Evolutionary conservation across 208 protist species (phyloP), one percentile per base, ranked within the genome.

Genomic region (Jaenimonas drosophilae): DNA sequence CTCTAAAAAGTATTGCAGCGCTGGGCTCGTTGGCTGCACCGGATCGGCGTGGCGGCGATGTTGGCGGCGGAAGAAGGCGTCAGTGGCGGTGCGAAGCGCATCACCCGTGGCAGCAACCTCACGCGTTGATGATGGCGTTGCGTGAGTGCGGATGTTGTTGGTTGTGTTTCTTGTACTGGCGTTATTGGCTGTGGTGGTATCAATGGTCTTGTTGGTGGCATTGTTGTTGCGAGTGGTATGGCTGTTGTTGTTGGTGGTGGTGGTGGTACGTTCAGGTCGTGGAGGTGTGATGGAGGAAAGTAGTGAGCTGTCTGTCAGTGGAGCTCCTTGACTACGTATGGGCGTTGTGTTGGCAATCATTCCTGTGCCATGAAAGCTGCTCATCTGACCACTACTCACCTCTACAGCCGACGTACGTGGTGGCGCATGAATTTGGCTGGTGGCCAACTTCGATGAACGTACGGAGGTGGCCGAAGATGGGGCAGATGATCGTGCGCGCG

Each of bases 1-100:
- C 49, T 85, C 75, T 24, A 90, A 44, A 38, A 86, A 90, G 24
- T 59, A 50, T 51, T 81, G 76, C 54, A 90, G 54, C 38, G 59
- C 58, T 2, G 64, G 72, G 45, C 64, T 90, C 7, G 69, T 77
- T 19, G 79, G 53, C 25, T 58, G 48, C 6, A 63, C 49, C 2
- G 56, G 52, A 59, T 12, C 44, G 27, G 9, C 44, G 46, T 28
- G 54, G 55, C 9, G 27, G 41, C 21, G 33, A 6, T 33, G 29
- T n/a, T 16, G 21, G 19, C 7, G 32, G 40, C 11, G 11, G 30
- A 27, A 46, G n/a, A 31, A 23, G 1, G 17, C 17, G 37, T 42
- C 23, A 11, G 16, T 7, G 6, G n/a, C 37, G 37, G 9, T 42
- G 11, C 31, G 11, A 34, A 9, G 9, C 31, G 31, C 9, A 16